Base-by-base conservation (phyloP, 805 yeast species). In the Wickerhamiella dianesei region DNA sequence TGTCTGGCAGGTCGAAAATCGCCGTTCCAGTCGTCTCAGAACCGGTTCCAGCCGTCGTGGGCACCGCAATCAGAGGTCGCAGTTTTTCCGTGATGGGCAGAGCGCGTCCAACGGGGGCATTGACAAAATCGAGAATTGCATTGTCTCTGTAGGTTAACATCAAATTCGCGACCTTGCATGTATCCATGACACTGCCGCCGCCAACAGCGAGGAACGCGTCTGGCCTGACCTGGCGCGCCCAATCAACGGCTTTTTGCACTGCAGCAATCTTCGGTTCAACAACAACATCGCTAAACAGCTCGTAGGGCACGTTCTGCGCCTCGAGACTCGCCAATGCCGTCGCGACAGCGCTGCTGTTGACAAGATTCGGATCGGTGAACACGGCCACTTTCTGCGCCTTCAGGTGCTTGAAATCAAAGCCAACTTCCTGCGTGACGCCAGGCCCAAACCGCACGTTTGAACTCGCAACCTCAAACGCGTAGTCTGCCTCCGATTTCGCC, bases 71-170 rank as follows among this genome's bases (percentile, higher is more conserved):
- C 51, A 69, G 50, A 4, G 73, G 73, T 49, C 58, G 55, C 47
- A 69, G 57, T 40, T 55, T 51, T 39, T 55, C 51, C 20, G 56
- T 62, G 35, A 65, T 55, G 14, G 69, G 67, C 47, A 56, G 49
- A 2, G 67, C 69, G 45, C 62, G 62, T 14, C 69, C 69, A 16
- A 65, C 50, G 14, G 69, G 69, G 4, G 35, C 29, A 16, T n/a
- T 21, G 17, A 42, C 43, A 41, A 44, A 42, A 48, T 22, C 47
- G 21, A 60, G 64, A 22, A 50, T 56, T 16, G 37, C 43, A 12
- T 40, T 22, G 22, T 54, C 55, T 13, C 77, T 74, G 60, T 86
- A 94, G 9, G 69, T 67, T 47, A 67, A 68, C 53, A 66, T 66
- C 46, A 69, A 56, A 46, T 65, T 63, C 29, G 73, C 70, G 44